These are phyloP conservation scores for Taphrina betulina DNA, from an alignment of 1,139 yeast species.

Conservation along the genomic window DNA sequence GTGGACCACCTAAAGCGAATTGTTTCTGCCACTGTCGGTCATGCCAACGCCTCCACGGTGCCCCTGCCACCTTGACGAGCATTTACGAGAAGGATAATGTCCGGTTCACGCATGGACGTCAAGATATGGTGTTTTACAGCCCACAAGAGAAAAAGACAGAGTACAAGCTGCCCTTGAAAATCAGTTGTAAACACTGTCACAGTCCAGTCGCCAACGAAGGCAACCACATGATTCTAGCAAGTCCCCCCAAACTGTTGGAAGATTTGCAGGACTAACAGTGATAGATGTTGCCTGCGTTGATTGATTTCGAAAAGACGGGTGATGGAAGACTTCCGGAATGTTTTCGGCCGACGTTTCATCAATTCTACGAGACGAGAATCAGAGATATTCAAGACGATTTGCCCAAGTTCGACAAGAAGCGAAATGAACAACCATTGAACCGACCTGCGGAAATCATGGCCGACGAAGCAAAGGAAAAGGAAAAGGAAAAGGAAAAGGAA, in stretches of 20 bases:
- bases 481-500: conserved; percentile 33
- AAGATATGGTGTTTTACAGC: conserved; percentile 21
- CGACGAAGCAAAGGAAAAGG: conserved; percentile 1
- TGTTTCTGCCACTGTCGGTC: conserved; percentile 26
- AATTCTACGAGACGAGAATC: conserved; percentile 20
- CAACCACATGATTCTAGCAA: conserved; percentile 24
- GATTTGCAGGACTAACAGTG: too few relatives aligned
- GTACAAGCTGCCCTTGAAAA: conserved; percentile 19
- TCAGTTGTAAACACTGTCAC: conserved; percentile 18
- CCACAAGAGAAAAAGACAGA: conserved; percentile 24
- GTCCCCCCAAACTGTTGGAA: conserved; percentile 1
- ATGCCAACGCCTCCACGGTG: conserved; percentile 29
- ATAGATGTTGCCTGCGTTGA: conserved; percentile 5
- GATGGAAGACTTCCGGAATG: conserved; percentile 22
- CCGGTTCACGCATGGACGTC: conserved; percentile 7
- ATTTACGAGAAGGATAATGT: conserved; percentile 19
- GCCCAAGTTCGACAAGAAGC: conserved; percentile 18
- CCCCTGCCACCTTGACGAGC: conserved; percentile 17
- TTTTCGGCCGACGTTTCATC: conserved; percentile 24
- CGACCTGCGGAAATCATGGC: conserved; percentile 8
- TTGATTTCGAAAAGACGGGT: neutral
- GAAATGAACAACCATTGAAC: conserved; percentile 22
- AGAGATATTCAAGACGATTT: conserved; percentile 22
- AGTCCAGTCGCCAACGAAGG: conserved; percentile 29
- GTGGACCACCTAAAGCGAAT: conserved; percentile 12